These are phyloP conservation scores for Leptodermis oblonga DNA, from an alignment of 257 asterid species.

Conservation along the genomic window DNA sequence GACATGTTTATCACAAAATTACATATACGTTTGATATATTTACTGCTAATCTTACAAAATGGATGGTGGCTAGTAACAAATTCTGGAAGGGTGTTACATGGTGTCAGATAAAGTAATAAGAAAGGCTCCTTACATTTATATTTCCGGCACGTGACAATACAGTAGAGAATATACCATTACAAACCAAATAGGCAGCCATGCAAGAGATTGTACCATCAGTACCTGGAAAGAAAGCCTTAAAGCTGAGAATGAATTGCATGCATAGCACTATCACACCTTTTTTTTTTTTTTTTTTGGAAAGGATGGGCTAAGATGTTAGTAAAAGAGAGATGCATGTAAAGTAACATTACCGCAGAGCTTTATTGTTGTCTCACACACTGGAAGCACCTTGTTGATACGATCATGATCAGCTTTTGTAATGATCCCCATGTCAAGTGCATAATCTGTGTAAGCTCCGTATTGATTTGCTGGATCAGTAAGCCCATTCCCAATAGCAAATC, in stretches of 20 bases:
- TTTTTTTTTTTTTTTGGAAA: background rate
- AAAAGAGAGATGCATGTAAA: background rate
- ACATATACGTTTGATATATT: too few species aligned
- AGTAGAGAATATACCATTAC: slow-evolving; percentile 64
- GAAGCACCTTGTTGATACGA: slow-evolving; percentile 74
- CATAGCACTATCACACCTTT: background rate
- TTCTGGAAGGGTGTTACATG: background rate
- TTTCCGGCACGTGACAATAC: slow-evolving; percentile 58
- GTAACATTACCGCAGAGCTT: slow-evolving; percentile 73
- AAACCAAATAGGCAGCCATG: slow-evolving; percentile 76
- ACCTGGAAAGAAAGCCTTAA: slow-evolving; percentile 43
- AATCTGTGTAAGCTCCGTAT: slow-evolving; percentile 88
- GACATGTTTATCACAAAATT: background rate
- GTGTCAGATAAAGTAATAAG: background rate
- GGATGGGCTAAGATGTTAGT: background rate
- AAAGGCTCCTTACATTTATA: slow-evolving; percentile 56
- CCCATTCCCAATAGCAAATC: slow-evolving; percentile 95
- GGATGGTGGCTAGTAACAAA: background rate
- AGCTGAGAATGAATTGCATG: slow-evolving; percentile 14
- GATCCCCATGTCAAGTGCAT: slow-evolving; percentile 81
- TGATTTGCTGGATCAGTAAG: slow-evolving; percentile 91
- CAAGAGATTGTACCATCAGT: slow-evolving; percentile 82
- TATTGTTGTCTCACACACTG: slow-evolving; percentile 70
- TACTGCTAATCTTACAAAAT: background rate
- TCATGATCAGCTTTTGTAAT: slow-evolving; percentile 61